Evolutionary conservation across 495 filamentous ascomycete species (phyloP).

Genomic region (Tuber magnatum): DNA sequence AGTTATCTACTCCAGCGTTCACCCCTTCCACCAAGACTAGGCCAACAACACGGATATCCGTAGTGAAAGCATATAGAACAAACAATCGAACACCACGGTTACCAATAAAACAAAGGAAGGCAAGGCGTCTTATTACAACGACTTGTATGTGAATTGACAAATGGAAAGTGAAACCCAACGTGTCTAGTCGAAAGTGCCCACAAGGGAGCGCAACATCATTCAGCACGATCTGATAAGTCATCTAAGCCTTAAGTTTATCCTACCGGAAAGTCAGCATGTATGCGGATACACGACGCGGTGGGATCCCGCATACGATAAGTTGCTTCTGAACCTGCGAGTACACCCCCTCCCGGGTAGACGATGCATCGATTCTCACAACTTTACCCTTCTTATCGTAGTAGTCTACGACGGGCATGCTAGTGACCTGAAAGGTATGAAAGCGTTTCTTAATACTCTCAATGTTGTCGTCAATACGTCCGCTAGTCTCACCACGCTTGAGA

Average conservation of each 20-base stretch:
- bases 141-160: neutral
- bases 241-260: neutral
- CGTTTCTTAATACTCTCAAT: constrained; percentile 90
- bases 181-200: neutral
- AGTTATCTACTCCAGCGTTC: neutral
- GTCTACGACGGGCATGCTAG: constrained; percentile 92
- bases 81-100: neutral
- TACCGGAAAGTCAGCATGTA: neutral
- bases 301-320: constrained; percentile 38
- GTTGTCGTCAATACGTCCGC: constrained; percentile 86
- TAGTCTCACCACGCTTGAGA: constrained; percentile 84
- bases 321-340: constrained; percentile 59
- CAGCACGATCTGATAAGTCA: neutral
- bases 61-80: neutral
- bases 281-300: neutral
- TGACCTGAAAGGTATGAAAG: constrained; percentile 86
- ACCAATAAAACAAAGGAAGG: neutral
- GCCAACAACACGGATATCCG: neutral
- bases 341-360: constrained; percentile 61
- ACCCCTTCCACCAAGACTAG: neutral
- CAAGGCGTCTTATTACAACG: neutral
- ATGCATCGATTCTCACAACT: constrained; percentile 70
- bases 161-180: neutral
- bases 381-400: constrained; percentile 67
- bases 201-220: neutral